phyloP scores from a whole-genome alignment of 2,329 filamentous ascomycete species.

The Exserohilum turcica region DNA sequence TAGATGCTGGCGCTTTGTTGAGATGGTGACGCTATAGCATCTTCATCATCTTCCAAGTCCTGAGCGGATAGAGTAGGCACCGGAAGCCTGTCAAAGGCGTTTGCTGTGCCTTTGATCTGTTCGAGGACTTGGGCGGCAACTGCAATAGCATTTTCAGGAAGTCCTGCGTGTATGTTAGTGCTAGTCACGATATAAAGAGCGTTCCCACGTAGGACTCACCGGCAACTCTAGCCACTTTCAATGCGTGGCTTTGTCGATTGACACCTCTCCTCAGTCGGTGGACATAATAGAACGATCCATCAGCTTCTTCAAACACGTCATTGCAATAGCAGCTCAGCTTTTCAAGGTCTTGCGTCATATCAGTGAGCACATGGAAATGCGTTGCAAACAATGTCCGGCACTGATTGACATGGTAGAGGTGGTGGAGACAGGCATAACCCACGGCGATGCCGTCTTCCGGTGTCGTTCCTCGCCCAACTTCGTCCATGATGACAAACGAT shows the following conservation, averaged over 20 bases:
- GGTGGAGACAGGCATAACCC: slow-evolving; percentile 84
- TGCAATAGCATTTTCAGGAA: slow-evolving; percentile 73
- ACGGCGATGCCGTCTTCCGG: slow-evolving; percentile 90
- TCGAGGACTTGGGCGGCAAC: slow-evolving; percentile 67
- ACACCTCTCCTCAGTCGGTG: slow-evolving; percentile 81
- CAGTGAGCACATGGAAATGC: slow-evolving; percentile 85
- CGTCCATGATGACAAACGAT: slow-evolving; percentile 96
- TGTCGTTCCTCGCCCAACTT: slow-evolving; percentile 92
- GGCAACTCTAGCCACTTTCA: slow-evolving; percentile 91
- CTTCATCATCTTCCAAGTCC: neutral
- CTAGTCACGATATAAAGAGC: too few relatives aligned
- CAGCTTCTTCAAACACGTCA: slow-evolving; percentile 75
- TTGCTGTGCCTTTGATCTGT: slow-evolving; percentile 21
- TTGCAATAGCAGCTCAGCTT: slow-evolving; percentile 81
- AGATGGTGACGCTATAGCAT: too few relatives aligned
- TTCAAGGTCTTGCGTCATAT: slow-evolving; percentile 68
- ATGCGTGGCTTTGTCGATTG: slow-evolving; percentile 84
- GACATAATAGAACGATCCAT: slow-evolving; percentile 75
- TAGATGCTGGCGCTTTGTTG: too few relatives aligned
- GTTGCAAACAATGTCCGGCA: slow-evolving; percentile 90
- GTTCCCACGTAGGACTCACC: slow-evolving; percentile 47
- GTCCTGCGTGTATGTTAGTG: slow-evolving; percentile 47
- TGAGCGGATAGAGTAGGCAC: neutral
- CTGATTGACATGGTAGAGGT: slow-evolving; percentile 77
- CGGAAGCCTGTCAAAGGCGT: neutral